These are phyloP conservation scores for Phytophthora quininea DNA, from an alignment of 352 stramenopile species.

Conservation along the genomic window DNA sequence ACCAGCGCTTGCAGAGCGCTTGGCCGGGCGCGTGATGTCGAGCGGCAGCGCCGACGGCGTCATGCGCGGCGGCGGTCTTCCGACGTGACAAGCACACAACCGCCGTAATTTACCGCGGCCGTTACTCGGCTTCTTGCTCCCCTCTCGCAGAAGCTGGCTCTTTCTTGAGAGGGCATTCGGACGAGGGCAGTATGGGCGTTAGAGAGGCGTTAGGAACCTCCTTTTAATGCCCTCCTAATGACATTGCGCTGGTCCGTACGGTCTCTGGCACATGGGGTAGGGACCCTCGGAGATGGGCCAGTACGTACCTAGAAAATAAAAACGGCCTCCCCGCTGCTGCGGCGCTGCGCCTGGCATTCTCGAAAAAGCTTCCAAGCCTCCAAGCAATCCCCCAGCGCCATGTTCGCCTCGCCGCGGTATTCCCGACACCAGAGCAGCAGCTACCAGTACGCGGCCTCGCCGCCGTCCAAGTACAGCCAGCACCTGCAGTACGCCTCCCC, in stretches of 20 bases:
- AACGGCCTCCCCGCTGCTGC: background rate
- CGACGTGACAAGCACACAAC: background rate
- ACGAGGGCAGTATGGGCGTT: too few species aligned
- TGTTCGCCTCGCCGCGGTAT: slow-evolving; percentile 48
- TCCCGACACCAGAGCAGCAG: slow-evolving; percentile 38
- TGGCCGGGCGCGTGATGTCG: too few species aligned
- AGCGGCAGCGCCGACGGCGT: too few species aligned
- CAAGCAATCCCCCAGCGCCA: slow-evolving; percentile 9
- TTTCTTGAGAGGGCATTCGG: too few species aligned
- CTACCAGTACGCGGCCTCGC: slow-evolving; percentile 32
- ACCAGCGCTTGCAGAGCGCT: too few species aligned
- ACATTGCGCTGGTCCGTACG: background rate
- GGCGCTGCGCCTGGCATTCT: slow-evolving; percentile 33
- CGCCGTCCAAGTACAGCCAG: slow-evolving; percentile 28
- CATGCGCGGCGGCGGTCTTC: background rate
- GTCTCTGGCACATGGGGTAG: background rate
- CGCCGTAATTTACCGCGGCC: background rate
- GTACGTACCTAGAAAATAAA: slow-evolving; percentile 4
- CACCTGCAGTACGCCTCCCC: slow-evolving; percentile 33
- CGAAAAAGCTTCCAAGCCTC: slow-evolving; percentile 32
- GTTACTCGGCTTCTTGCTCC: background rate
- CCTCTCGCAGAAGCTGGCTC: background rate
- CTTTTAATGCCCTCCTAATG: background rate
- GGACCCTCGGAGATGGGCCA: background rate
- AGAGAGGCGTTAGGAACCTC: background rate